Base-by-base conservation (phyloP, 208 protist genomes). In the Paratrypanosoma confusum region DNA sequence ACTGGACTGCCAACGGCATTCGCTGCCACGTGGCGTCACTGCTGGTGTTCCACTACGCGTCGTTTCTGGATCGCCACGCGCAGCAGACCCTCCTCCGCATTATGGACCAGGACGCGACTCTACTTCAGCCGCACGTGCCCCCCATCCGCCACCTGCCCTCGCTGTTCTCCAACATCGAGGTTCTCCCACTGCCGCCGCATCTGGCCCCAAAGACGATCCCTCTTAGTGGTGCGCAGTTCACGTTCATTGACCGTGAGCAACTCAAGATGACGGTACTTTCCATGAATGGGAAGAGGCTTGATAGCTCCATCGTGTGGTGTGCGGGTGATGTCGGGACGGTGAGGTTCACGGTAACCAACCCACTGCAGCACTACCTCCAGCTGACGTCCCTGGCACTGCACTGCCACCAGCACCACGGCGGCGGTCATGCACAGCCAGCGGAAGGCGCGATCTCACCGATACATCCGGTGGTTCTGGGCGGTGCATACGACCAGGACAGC, bases 181-280 rank as follows among this genome's bases (percentile, higher is more conserved):
- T 71, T 13, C 51, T 88, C 7, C 48, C 80, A 21, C 66, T 93
- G 6, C 78, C 84, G 20, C 39, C 75, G 6, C 74, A 88, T 43
- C 55, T 93, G 8, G 66, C 71, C 5, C 84, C 84, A 14, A 79
- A 83, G 52, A 90, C 77, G 27, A 64, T 90, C 21, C 56, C 80
- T 0, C 55, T 93, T 14, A 68, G 80, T 27, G 84, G 84, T 3
- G 64, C 84, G 8, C 42, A 86, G 35, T 93, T 93, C 54, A 93
- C 84, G 35, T 93, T 86, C 50, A 93, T 93, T 51, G 80, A 93
- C 60, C 85, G 64, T 2, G 64, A 72, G 34, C 62, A 76, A 18
- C 62, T 90, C 17, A 86, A 85, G 47, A 66, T 88, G 50, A 93
- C 84, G 14, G 51, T 86, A 3, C 55, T 93, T 28, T 78, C 63